These are phyloP conservation scores for Fusarium liriodendri DNA, from an alignment of 2,329 filamentous ascomycete genomes.

Conservation along the genomic window DNA sequence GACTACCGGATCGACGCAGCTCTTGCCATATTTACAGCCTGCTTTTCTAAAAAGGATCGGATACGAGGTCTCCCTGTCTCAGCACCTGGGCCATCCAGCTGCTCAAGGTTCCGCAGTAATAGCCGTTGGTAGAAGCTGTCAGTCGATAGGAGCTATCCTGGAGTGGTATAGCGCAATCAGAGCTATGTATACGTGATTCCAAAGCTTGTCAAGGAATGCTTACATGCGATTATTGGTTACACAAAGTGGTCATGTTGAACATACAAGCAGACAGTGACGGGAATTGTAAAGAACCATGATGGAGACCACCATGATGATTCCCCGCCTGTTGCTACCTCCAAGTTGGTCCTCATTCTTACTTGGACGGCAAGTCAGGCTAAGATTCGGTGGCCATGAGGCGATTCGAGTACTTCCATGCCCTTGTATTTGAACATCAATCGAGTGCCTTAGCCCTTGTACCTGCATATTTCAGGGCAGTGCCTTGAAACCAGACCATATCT, in stretches of 20 bases:
- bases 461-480: background rate
- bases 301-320: background rate
- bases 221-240: background rate
- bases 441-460: background rate
- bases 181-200: background rate
- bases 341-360: accelerated
- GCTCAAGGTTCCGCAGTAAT: background rate
- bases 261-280: background rate
- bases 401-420: background rate
- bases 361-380: background rate
- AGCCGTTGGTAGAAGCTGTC: background rate
- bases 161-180: background rate
- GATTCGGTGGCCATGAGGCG: background rate
- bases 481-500: background rate
- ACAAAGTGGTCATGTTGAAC: background rate
- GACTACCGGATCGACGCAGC: conserved; percentile 2
- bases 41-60: background rate
- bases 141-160: background rate
- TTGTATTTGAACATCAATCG: background rate
- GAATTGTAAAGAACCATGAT: background rate
- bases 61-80: background rate
- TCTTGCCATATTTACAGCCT: background rate
- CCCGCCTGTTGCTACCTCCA: background rate
- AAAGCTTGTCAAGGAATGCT: background rate
- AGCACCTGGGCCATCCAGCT: background rate